A percentile compares a stretch with the other conserved stretches of the same genome.
These are phyloP conservation scores for Moesziomyces antarcticus DNA, from an alignment of 1,284 basidiomycete genomes.

Conservation along the genomic window DNA sequence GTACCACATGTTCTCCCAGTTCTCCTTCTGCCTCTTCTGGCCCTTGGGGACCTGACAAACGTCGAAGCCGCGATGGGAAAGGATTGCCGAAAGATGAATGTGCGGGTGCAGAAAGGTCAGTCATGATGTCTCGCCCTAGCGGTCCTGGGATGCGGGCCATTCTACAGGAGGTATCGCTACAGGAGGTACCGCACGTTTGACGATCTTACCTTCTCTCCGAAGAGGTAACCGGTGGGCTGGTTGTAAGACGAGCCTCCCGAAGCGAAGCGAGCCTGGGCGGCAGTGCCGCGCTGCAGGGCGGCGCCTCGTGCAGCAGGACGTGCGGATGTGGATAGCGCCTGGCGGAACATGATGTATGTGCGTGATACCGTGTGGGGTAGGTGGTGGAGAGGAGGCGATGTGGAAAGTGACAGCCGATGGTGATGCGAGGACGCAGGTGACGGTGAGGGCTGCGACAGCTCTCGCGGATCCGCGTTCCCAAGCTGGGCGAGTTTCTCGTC, in stretches of 20 bases:
- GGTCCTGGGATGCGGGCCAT: no score
- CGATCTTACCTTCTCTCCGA: conserved; percentile 62
- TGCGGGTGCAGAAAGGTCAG: not conserved
- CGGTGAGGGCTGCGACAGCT: conserved; percentile 11
- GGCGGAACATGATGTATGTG: conserved; percentile 33
- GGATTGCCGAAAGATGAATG: no score
- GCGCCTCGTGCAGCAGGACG: conserved; percentile 18
- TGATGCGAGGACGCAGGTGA: conserved; percentile 7
- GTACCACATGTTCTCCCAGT: conserved; percentile 74
- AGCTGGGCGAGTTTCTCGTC: conserved; percentile 6
- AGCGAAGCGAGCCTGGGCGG: conserved; percentile 38
- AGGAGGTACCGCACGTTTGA: no score
- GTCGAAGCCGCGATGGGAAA: not conserved
- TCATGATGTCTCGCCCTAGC: not conserved
- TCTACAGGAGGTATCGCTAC: no score
- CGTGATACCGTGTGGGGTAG: not conserved
- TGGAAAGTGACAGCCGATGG: conserved; percentile 1
- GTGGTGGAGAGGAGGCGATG: not conserved
- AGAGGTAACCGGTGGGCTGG: conserved; percentile 64
- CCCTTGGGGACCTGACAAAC: conserved; percentile 72
- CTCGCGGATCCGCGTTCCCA: conserved; percentile 24
- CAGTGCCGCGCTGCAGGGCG: conserved; percentile 30
- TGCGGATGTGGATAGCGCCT: conserved; percentile 36
- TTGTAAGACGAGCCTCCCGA: conserved; percentile 58
- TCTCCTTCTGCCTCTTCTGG: conserved; percentile 84